Evolutionary conservation across 208 protist genomes (phyloP), one percentile per base, ranked within the genome.

Genomic region (Trichomonas vaginalis): DNA sequence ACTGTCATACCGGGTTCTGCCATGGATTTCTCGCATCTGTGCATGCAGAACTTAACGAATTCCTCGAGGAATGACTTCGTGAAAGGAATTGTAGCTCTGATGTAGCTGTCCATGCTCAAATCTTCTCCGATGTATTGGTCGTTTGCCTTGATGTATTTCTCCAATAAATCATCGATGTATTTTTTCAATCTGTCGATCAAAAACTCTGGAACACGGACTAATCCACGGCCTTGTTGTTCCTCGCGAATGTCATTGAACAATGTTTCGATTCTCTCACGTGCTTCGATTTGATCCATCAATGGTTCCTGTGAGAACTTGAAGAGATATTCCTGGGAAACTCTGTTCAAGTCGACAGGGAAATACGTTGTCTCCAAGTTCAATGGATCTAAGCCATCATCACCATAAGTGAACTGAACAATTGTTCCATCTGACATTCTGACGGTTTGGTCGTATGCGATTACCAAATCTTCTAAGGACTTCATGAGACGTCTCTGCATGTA

Each of bases 401-500:
- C 99, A 98, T 99, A 99, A 40, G 42, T 46, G 56, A 98, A 97
- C 95, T 99, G 96, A 23, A 96, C 48, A 79, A 96, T 95, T 79
- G 92, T 95, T 23, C 45, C 27, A 46, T 61, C 96, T 23, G 98
- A 98, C 95, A 98, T 99, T 62, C 99, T 98, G 48, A 99, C 99
- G 3, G 99, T 99, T 45, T 97, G 96, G 97, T 99, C 99, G 98
- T 99, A 99, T 49, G 98, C 37, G 9, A 87, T 42, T 14, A 45
- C n/a, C 42, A n/a, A 35, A 35, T 96, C 62, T 97, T 99, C 96
- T 0, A 96, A 45, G 10, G 45, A 99, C 51, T 98, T 98, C 97
- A 99, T 99, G 45, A 99, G 97, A 90, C 99, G 97, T 46, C 99
- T 98, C 97, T 99, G 99, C 97, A 99, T 99, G 96, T 99, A 99